A percentile compares a stretch with the other conserved stretches of the same genome.
phyloP scores from a whole-genome alignment of 805 yeast species.

The Metschnikowia matae region DNA sequence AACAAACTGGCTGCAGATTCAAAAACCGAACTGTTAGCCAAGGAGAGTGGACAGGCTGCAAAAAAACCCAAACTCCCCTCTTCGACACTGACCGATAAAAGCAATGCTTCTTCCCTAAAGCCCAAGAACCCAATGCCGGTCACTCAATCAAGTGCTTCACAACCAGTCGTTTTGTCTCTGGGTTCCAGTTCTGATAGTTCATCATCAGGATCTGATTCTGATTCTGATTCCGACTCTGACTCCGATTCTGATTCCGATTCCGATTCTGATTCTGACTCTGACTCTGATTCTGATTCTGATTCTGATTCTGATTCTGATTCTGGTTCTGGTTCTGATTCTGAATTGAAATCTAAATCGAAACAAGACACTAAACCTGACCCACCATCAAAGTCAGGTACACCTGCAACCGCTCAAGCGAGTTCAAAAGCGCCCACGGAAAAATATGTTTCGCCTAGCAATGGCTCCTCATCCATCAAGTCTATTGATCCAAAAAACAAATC shows the following conservation, averaged over 20 bases:
- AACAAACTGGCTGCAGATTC: background rate
- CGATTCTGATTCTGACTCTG: background rate
- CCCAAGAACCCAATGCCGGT: background rate
- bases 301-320: background rate
- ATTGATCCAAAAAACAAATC: background rate
- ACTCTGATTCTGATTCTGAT: background rate
- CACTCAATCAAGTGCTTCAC: background rate
- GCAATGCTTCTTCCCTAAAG: background rate
- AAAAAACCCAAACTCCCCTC: background rate
- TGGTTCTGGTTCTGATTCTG: conserved; percentile 4
- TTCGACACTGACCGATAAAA: background rate
- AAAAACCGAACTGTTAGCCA: background rate
- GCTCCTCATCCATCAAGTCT: background rate
- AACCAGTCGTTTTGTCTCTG: background rate
- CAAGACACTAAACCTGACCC: background rate
- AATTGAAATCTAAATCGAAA: background rate
- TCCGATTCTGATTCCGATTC: background rate
- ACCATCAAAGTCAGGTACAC: background rate
- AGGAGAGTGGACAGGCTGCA: background rate
- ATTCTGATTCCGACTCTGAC: background rate
- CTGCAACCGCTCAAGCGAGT: background rate
- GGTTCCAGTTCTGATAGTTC: background rate
- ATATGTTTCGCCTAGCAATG: background rate
- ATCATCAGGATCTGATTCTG: background rate
- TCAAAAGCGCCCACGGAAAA: background rate